A percentile compares a stretch with the other conserved stretches of the same genome.
Conservation (phyloP, 129 eudicot species). For the Flaveria linearis region DNA sequence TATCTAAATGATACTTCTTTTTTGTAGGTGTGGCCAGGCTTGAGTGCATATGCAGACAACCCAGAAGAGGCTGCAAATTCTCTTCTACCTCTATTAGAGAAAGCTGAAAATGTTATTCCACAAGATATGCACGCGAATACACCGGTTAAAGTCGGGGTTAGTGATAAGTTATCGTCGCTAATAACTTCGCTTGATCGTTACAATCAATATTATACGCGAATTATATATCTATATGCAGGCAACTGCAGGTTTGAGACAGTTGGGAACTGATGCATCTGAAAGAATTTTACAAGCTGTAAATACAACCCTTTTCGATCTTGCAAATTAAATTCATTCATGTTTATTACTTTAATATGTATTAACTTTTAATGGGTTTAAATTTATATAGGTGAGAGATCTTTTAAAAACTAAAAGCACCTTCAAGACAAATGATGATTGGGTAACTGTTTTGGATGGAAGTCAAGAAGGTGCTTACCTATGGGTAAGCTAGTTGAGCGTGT, state of each 20-base stretch:
- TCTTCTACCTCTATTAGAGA: conserved; percentile 55
- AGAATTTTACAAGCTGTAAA: conserved; percentile 86
- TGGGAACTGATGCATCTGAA: conserved; percentile 83
- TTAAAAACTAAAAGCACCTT: conserved; percentile 64
- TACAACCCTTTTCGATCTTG: conserved; percentile 3
- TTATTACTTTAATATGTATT: conserved; percentile 6
- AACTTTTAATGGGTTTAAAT: conserved; percentile 7
- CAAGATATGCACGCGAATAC: conserved; percentile 53
- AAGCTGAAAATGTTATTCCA: conserved; percentile 77
- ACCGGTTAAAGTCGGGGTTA: conserved; percentile 95
- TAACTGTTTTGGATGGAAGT: conserved; percentile 83
- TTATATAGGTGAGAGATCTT: conserved; percentile 68
- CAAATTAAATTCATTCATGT: background rate
- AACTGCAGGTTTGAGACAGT: conserved; percentile 91
- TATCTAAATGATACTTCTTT: conserved; percentile 9
- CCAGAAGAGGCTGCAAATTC: conserved; percentile 87
- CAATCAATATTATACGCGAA: conserved; percentile 8
- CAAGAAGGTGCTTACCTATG: conserved; percentile 99
- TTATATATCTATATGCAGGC: conserved; percentile 55
- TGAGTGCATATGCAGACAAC: conserved; percentile 68
- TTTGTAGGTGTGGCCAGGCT: conserved; percentile 70
- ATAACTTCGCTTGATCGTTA: conserved; percentile 12
- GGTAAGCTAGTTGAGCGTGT: conserved; percentile 49
- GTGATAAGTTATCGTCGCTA: conserved; percentile 29
- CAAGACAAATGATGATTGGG: conserved; percentile 71